These are phyloP conservation scores for Quercus ilex DNA, from an alignment of 306 rosid genomes.

Conservation along the genomic window DNA sequence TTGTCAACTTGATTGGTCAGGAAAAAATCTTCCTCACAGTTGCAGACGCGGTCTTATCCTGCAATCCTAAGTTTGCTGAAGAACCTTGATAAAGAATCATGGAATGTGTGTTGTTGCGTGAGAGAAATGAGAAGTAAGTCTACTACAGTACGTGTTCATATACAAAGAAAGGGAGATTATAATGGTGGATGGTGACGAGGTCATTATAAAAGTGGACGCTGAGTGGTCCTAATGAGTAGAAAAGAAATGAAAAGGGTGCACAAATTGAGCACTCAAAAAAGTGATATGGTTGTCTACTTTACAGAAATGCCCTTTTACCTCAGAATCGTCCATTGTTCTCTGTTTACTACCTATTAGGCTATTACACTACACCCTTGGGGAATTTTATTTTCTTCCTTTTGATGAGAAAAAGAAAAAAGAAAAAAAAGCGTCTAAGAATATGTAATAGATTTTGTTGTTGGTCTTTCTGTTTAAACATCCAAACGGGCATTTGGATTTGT, in stretches of 20 bases:
- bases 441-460: background rate
- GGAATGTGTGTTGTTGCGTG: background rate
- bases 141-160: background rate
- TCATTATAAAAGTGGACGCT: constrained; percentile 6
- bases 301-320: constrained; percentile 11
- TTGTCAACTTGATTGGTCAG: constrained; percentile 58
- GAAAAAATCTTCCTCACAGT: constrained; percentile 83
- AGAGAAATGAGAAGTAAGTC: constrained; percentile 13
- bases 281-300: constrained; percentile 1
- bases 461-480: background rate
- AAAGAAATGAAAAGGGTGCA: constrained; percentile 21
- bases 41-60: constrained; percentile 70
- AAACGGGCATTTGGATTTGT: background rate
- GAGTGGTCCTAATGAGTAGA: constrained; percentile 25
- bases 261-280: constrained; percentile 20
- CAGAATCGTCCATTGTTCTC: background rate
- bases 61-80: constrained; percentile 61
- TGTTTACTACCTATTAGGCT: background rate
- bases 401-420: background rate
- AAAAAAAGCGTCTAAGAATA: background rate
- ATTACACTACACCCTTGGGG: background rate
- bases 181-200: constrained; percentile 9
- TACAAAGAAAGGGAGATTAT: constrained; percentile 10
- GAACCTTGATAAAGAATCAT: constrained; percentile 39
- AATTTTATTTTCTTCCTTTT: background rate